phyloP scores from a whole-genome alignment of 106 monocot genomes.

The Iris macrosiphon region DNA sequence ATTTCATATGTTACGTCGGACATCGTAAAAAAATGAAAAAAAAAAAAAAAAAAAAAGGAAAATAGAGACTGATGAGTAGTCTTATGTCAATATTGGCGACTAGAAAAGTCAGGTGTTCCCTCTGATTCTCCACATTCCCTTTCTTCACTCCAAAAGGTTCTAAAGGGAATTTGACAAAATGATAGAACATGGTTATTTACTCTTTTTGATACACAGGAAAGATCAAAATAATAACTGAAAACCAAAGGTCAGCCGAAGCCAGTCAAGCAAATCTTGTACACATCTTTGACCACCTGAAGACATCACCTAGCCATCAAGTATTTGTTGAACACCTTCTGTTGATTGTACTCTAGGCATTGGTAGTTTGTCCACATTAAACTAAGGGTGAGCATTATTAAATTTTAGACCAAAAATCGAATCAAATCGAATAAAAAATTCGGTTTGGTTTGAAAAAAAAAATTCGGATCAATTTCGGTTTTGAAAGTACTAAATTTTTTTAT shows the following conservation, averaged over 20 bases:
- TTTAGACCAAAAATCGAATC: no score
- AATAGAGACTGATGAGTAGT: constrained; percentile 40
- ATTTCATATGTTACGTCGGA: no score
- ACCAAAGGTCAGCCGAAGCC: constrained; percentile 81
- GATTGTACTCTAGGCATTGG: constrained; percentile 43
- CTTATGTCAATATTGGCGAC: constrained; percentile 82
- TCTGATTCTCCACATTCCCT: constrained; percentile 98
- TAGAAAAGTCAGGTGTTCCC: constrained; percentile 88
- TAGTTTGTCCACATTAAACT: constrained; percentile 46
- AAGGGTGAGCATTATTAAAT: no score
- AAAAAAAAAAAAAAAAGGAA: no score
- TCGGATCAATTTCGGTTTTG: no score
- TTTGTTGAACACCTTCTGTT: constrained; percentile 4
- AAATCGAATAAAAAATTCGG: no score
- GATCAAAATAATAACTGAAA: constrained; percentile 59
- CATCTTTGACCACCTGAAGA: constrained; percentile 29
- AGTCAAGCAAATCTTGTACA: constrained; percentile 81
- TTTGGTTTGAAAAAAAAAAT: no score
- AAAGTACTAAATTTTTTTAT: no score
- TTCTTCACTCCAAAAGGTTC: constrained; percentile 43
- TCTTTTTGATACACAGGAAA: background rate
- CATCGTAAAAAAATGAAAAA: no score
- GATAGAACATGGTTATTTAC: no score
- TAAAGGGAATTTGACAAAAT: no score
- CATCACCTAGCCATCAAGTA: constrained; percentile 23